These are phyloP conservation scores for Serendipita indica DNA, from an alignment of 768 basidiomycete genomes.

Conservation along the genomic window DNA sequence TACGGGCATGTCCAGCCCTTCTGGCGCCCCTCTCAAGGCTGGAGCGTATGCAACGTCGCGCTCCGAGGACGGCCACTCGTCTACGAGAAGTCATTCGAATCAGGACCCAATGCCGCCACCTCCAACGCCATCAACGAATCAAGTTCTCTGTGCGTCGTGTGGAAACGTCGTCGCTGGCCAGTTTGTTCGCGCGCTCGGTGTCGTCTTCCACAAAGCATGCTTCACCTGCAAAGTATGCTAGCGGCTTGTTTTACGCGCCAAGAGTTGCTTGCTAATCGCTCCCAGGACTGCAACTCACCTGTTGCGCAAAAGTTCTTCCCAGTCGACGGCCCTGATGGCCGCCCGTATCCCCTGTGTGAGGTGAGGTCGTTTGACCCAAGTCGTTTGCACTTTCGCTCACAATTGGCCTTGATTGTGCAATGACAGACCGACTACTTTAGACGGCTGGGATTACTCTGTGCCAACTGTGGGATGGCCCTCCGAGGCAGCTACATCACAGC, in stretches of 20 bases:
- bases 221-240: slow-evolving; percentile 86
- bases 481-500: slow-evolving; percentile 98
- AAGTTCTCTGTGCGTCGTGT: background rate
- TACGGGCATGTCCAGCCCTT: background rate
- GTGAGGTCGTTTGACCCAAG: background rate
- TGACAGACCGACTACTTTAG: slow-evolving; percentile 75
- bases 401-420: background rate
- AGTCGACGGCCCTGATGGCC: slow-evolving; percentile 79
- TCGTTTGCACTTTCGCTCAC: background rate
- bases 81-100: background rate
- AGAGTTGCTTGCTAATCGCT: background rate
- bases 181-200: slow-evolving; percentile 87
- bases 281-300: slow-evolving; percentile 86
- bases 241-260: background rate
- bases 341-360: slow-evolving; percentile 92
- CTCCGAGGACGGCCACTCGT: slow-evolving; percentile 8
- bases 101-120: background rate
- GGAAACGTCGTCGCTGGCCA: slow-evolving; percentile 58
- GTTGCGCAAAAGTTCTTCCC: slow-evolving; percentile 99
- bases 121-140: background rate
- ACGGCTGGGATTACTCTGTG: slow-evolving; percentile 88
- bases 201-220: slow-evolving; percentile 92
- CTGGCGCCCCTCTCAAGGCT: background rate
- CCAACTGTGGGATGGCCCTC: slow-evolving; percentile 85
- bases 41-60: slow-evolving; percentile 4